Percentiles rank a stretch among this genome's conserved stretches.
Conservation (phyloP, 345 rosid species). For the Turnera subulata region DNA sequence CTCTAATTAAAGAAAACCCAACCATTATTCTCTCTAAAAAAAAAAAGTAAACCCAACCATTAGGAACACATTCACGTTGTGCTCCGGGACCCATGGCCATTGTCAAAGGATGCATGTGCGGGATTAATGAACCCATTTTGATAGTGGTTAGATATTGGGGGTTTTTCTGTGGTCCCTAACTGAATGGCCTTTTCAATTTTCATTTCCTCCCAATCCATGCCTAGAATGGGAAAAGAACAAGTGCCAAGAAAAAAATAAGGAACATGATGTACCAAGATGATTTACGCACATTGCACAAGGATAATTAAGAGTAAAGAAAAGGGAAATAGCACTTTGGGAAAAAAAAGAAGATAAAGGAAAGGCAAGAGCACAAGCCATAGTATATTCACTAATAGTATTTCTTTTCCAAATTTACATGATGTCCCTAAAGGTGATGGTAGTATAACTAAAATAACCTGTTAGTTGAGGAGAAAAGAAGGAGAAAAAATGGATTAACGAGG, state of each 20-base stretch:
- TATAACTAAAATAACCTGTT: conserved; percentile 29
- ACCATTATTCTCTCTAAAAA: too few relatives aligned
- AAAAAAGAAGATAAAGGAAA: not conserved
- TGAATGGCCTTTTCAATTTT: conserved; percentile 1
- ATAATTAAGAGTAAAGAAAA: too few relatives aligned
- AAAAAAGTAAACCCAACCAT: not conserved
- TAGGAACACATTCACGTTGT: not conserved
- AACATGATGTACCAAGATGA: too few relatives aligned
- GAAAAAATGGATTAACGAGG: conserved; percentile 26
- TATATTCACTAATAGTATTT: conserved; percentile 25
- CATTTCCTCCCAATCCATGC: not conserved
- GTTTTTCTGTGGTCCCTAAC: conserved; percentile 17
- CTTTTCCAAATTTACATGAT: conserved; percentile 38
- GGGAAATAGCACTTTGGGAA: not conserved
- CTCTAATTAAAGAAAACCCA: too few relatives aligned
- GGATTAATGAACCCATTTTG: conserved; percentile 12
- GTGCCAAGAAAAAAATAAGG: too few relatives aligned
- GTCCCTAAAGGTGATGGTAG: conserved; percentile 20
- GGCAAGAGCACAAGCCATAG: conserved; percentile 20
- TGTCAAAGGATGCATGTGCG: not conserved
- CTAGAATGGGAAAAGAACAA: too few relatives aligned
- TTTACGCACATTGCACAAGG: too few relatives aligned
- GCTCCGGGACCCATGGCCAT: conserved; percentile 15
- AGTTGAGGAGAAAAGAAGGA: conserved; percentile 13
- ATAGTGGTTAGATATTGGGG: conserved; percentile 11